These are phyloP conservation scores for Pestalotiopsis sp. DNA, from an alignment of 2,329 filamentous ascomycete species.

Conservation along the genomic window DNA sequence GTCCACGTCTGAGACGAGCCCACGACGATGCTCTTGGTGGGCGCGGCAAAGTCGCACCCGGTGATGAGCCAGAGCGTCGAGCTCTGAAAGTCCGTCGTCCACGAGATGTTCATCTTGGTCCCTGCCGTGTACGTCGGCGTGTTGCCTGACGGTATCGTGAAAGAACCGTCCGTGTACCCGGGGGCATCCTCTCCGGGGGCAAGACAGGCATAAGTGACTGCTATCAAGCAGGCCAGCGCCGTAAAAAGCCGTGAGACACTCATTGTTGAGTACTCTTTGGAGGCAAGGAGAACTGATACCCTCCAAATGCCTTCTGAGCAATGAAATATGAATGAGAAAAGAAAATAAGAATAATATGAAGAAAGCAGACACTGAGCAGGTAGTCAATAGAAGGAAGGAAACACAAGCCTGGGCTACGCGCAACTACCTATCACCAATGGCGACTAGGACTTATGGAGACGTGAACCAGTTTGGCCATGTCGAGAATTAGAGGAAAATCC, in stretches of 20 bases:
- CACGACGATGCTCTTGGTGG: slow-evolving; percentile 22
- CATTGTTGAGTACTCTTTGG: not conserved
- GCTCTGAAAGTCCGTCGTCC: slow-evolving; percentile 22
- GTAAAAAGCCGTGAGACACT: not conserved
- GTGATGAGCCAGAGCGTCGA: slow-evolving; percentile 25
- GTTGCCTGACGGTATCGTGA: slow-evolving; percentile 20
- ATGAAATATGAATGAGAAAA: not conserved
- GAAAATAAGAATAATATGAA: not conserved
- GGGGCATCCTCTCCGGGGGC: slow-evolving; percentile 9
- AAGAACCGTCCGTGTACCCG: slow-evolving; percentile 21
- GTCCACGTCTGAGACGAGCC: slow-evolving; percentile 17
- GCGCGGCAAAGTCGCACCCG: slow-evolving; percentile 20
- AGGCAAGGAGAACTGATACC: not conserved
- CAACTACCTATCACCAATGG: not conserved
- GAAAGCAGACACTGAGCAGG: not conserved
- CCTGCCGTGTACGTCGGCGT: slow-evolving; percentile 20
- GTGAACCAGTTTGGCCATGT: not conserved
- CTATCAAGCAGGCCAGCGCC: not conserved
- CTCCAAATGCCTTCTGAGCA: not conserved
- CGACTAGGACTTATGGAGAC: not conserved
- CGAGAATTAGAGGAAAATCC: not conserved
- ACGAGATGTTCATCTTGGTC: slow-evolving; percentile 23
- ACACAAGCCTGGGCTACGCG: not conserved
- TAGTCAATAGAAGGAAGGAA: not conserved
- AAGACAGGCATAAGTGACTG: not conserved